Evolutionary conservation across 345 rosid genomes (phyloP).

Genomic region (Populus euphratica): DNA sequence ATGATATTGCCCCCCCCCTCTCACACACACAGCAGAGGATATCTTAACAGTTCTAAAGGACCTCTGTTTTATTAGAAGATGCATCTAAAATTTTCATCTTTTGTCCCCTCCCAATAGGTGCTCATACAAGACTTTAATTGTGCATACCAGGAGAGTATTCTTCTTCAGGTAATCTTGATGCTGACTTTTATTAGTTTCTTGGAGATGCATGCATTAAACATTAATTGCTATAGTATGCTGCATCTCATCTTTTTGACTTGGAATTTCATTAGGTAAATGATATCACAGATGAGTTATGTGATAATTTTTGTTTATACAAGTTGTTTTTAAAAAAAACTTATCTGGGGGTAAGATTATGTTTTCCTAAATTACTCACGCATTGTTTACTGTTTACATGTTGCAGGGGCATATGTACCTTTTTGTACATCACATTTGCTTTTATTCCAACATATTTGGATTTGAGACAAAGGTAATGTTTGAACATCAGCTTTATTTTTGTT

Average conservation of each 20-base stretch:
- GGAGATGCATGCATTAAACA: not conserved
- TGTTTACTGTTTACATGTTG: constrained; percentile 20
- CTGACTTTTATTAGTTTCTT: not conserved
- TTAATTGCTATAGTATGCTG: not conserved
- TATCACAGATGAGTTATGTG: not conserved
- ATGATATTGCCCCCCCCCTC: not conserved
- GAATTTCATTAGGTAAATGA: constrained; percentile 5
- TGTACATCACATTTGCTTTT: constrained; percentile 73
- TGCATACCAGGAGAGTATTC: constrained; percentile 93
- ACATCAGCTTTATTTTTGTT: not conserved
- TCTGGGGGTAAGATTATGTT: not conserved
- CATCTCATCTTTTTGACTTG: not conserved
- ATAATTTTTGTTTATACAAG: not conserved
- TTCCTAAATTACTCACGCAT: not conserved
- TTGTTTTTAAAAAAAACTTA: not conserved
- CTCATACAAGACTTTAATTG: constrained; percentile 94
- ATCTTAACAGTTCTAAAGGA: not conserved
- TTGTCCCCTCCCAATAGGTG: constrained; percentile 35
- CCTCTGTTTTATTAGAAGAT: not conserved
- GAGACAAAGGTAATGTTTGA: constrained; percentile 80
- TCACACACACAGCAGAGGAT: not conserved
- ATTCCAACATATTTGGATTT: constrained; percentile 97
- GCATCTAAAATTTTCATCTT: constrained; percentile 9
- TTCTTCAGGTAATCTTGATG: constrained; percentile 62
- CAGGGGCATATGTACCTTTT: constrained; percentile 99